phyloP scores from a whole-genome alignment of 2,329 filamentous ascomycete species.

The Beauveria scarabaeidicola region DNA sequence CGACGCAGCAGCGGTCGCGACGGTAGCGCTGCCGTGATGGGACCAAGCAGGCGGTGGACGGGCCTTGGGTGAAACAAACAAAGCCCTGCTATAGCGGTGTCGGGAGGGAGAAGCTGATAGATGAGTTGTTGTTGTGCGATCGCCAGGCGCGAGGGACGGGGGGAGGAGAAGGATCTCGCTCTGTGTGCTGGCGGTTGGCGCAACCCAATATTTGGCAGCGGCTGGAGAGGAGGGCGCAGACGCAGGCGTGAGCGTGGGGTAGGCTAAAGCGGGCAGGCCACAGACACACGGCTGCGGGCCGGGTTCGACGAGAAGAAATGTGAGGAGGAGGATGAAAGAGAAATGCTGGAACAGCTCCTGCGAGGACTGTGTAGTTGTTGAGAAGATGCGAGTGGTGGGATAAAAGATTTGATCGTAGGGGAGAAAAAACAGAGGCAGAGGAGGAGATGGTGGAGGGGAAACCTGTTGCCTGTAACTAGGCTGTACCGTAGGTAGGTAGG shows the following conservation, averaged over 20 bases:
- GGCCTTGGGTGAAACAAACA: background rate
- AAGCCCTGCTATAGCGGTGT: background rate
- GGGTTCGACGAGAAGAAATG: background rate
- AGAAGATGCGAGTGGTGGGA: background rate
- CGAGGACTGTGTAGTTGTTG: background rate
- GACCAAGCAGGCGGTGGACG: background rate
- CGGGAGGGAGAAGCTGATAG: background rate
- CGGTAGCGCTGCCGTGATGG: background rate
- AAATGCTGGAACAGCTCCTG: background rate
- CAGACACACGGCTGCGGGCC: background rate
- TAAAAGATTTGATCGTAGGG: background rate
- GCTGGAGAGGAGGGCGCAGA: conserved; percentile 9
- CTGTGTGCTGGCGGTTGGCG: conserved; percentile 1
- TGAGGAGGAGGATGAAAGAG: background rate
- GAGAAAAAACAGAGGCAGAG: background rate
- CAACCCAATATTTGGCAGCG: conserved; percentile 7
- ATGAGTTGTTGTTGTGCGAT: background rate
- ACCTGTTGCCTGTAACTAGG: background rate
- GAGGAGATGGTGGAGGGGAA: conserved; percentile 6
- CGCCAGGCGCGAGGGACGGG: background rate
- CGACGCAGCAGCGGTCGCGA: background rate
- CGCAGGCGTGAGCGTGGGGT: conserved; percentile 7
- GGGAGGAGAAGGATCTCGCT: background rate
- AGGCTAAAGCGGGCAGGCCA: background rate
- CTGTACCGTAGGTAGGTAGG: too few relatives aligned